Evolutionary conservation across 148 eudicot genomes (phyloP), one percentile per base, ranked within the genome.

Genomic region (Suaeda aralocaspica): DNA sequence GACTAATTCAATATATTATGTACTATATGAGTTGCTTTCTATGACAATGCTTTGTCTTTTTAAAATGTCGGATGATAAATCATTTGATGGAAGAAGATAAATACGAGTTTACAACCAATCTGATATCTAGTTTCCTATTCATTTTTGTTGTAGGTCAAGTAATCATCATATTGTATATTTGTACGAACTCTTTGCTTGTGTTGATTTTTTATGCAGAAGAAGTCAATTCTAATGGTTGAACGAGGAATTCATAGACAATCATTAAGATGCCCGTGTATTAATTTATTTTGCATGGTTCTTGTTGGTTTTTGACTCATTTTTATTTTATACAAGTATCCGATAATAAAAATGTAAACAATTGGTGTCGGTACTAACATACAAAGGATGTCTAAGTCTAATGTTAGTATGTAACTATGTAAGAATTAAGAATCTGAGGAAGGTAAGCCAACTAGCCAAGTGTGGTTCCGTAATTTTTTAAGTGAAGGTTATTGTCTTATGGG

Each of bases 181-280:
- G n/a, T n/a, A n/a, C n/a, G 30, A 28, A 31, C 42, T 8, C 33
- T 36, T 21, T 53, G 29, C 31, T 69, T 69, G 19, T 39, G 18
- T 69, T 69, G 72, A 69, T 63, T 69, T 53, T n/a, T 12, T 22
- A 34, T 22, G 29, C 50, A 7, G 25, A 41, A 56, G 30, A 41
- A 30, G 72, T 51, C 52, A 56, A 55, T 30, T 18, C 1, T 69
- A 56, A 52, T 44, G 34, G 63, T 57, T 39, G 52, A 24, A 69
- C 4, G 0, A 57, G 18, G 66, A 25, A 16, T n/a, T n/a, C n/a
- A n/a, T n/a, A n/a, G n/a, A n/a, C n/a, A n/a, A n/a, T 59, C 10
- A 1, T 19, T 59, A 16, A 30, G 13, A 3, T 59, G 64, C 31
- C 64, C 30, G 3, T 59, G 12, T 59, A 59, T 34, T 14, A 33